These are phyloP conservation scores for Alternaria gaisen DNA, from an alignment of 2,329 filamentous ascomycete genomes.

Conservation along the genomic window DNA sequence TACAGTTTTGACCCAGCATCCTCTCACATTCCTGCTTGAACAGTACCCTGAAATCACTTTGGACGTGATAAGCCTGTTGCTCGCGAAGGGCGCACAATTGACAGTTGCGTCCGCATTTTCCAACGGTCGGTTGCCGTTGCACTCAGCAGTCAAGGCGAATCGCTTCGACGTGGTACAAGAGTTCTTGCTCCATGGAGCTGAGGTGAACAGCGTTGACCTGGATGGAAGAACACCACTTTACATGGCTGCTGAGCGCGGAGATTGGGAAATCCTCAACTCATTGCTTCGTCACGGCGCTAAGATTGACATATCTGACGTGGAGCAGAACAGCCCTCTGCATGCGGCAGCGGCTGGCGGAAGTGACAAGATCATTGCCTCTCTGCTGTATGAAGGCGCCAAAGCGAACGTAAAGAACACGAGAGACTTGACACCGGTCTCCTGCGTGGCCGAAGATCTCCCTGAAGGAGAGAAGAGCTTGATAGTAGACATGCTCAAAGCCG, in stretches of 20 bases:
- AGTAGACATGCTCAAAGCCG: constrained; percentile 29
- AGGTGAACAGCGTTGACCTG: constrained; percentile 29
- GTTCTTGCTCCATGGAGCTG: constrained; percentile 27
- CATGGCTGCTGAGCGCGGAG: constrained; percentile 30
- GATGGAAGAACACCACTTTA: constrained; percentile 33
- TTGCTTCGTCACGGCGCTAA: constrained; percentile 33
- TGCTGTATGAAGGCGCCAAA: constrained; percentile 35
- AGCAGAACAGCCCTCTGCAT: constrained; percentile 36
- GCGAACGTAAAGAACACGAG: constrained; percentile 24
- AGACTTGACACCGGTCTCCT: constrained; percentile 26
- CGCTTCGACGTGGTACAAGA: constrained; percentile 37
- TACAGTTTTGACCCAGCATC: constrained; percentile 25
- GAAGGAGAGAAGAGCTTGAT: constrained; percentile 33
- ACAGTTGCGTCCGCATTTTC: constrained; percentile 33
- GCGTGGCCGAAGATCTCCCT: constrained; percentile 20
- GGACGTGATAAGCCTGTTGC: constrained; percentile 31
- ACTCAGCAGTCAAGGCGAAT: constrained; percentile 37
- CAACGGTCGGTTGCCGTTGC: constrained; percentile 36
- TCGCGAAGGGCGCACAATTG: constrained; percentile 32
- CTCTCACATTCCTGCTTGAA: constrained; percentile 38
- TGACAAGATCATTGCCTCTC: constrained; percentile 17
- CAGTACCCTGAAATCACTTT: constrained; percentile 32
- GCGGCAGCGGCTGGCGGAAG: constrained; percentile 28
- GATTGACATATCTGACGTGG: constrained; percentile 22
- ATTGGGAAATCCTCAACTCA: constrained; percentile 30